phyloP scores from a whole-genome alignment of 345 rosid species.

The Gossypium mustelinum region DNA sequence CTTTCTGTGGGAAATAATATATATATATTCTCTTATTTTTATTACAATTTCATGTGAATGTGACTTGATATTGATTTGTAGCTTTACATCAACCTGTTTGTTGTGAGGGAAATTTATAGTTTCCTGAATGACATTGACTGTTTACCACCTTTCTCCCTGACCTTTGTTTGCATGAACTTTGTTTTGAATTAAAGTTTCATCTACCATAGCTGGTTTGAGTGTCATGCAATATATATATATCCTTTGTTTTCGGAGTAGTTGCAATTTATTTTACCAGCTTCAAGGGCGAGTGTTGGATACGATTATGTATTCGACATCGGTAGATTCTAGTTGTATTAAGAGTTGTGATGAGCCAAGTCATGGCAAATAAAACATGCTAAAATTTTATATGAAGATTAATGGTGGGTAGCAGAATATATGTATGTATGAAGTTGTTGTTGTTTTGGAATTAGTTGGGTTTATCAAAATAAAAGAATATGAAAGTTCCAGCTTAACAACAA shows the following conservation, averaged over 20 bases:
- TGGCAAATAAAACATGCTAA: neutral
- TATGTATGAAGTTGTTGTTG: neutral
- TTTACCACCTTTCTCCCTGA: neutral
- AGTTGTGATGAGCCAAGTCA: neutral
- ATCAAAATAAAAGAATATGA: neutral
- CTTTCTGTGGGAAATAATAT: no score
- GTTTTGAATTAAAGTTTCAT: no score
- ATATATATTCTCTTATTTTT: neutral
- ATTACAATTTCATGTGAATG: neutral
- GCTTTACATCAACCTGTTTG: slow-evolving; percentile 2
- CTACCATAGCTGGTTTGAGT: no score
- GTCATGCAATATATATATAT: no score
- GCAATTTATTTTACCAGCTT: no score
- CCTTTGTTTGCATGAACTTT: no score
- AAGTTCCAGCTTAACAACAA: neutral
- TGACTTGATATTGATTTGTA: neutral
- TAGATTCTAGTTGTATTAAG: neutral
- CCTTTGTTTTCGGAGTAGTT: no score
- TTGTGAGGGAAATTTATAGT: neutral
- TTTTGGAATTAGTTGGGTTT: neutral
- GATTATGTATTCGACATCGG: no score
- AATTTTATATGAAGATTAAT: neutral
- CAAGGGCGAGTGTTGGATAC: no score
- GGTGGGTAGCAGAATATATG: neutral
- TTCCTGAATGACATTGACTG: neutral